Conservation (phyloP, 495 filamentous ascomycete species). For the Saxophila tyrrhenica region DNA sequence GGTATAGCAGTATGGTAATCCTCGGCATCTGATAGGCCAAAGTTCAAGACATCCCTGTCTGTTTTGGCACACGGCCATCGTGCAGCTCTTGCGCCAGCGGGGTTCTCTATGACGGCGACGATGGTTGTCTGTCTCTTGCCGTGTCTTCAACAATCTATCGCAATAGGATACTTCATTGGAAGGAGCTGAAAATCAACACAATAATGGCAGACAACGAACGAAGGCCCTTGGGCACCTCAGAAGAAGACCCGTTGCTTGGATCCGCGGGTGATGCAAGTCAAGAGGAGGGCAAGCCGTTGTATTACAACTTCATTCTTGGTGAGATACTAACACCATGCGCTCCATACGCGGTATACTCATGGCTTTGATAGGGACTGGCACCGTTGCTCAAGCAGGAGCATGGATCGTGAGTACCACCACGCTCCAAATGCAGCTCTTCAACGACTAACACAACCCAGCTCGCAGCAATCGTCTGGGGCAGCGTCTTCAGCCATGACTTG, state of each 20-base stretch:
- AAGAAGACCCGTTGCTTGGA: conserved; percentile 17
- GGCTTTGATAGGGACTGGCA: conserved; percentile 48
- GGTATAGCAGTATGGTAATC: not conserved
- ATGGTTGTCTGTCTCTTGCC: too few relatives aligned
- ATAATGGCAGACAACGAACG: conserved; percentile 13
- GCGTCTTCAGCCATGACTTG: conserved; percentile 52
- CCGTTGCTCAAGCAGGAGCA: conserved; percentile 54
- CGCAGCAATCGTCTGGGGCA: conserved; percentile 58
- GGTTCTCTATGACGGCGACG: not conserved
- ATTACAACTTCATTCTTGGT: conserved; percentile 71
- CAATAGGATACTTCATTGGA: too few relatives aligned
- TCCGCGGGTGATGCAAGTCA: conserved; percentile 56
- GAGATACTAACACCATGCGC: not conserved
- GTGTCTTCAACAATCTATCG: too few relatives aligned
- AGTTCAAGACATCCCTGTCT: not conserved
- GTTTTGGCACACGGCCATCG: not conserved
- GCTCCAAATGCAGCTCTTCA: not conserved
- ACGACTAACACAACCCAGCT: conserved; percentile 39
- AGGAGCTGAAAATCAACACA: too few relatives aligned
- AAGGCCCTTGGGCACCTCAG: conserved; percentile 3
- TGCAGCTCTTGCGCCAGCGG: too few relatives aligned
- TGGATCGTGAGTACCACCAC: conserved; percentile 44
- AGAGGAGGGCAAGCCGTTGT: conserved; percentile 46
- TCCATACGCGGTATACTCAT: conserved; percentile 10
- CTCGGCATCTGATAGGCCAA: not conserved